Conservation (phyloP, 176 grass and related monocot species). For the Microstegium vimineum region DNA sequence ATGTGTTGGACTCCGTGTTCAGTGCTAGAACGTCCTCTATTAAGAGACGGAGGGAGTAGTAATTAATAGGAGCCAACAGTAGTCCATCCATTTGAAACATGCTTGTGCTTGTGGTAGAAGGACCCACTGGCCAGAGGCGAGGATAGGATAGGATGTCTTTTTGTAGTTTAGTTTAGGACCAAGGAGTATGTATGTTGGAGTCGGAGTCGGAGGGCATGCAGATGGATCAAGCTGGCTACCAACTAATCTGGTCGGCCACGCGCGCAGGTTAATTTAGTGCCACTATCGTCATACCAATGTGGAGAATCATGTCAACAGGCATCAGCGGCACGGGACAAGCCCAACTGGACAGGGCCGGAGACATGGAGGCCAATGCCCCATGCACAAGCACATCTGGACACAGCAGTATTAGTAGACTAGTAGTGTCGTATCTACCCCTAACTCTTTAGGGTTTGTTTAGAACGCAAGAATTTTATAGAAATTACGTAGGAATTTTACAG, state of each 20-base stretch:
- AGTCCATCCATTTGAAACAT: neutral
- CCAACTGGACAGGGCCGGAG: no score
- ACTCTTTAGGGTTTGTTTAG: no score
- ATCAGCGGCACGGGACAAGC: neutral
- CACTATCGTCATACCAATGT: neutral
- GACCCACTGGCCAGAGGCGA: neutral
- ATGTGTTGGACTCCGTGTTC: no score
- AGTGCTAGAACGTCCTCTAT: no score
- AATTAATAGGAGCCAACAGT: neutral
- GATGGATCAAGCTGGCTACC: neutral
- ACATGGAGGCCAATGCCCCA: no score
- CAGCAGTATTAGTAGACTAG: no score
- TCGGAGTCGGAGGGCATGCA: no score
- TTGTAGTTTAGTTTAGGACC: neutral
- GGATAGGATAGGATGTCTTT: neutral
- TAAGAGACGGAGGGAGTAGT: no score
- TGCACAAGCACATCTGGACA: no score
- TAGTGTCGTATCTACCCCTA: no score
- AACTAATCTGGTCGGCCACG: constrained; percentile 34
- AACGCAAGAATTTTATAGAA: no score
- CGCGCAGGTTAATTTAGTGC: neutral
- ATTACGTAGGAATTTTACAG: no score
- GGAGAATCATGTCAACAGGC: constrained; percentile 11
- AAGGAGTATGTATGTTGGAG: neutral
- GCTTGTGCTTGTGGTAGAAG: neutral